Base-by-base conservation (phyloP, 345 rosid genomes). In the Eucalyptus grandis region DNA sequence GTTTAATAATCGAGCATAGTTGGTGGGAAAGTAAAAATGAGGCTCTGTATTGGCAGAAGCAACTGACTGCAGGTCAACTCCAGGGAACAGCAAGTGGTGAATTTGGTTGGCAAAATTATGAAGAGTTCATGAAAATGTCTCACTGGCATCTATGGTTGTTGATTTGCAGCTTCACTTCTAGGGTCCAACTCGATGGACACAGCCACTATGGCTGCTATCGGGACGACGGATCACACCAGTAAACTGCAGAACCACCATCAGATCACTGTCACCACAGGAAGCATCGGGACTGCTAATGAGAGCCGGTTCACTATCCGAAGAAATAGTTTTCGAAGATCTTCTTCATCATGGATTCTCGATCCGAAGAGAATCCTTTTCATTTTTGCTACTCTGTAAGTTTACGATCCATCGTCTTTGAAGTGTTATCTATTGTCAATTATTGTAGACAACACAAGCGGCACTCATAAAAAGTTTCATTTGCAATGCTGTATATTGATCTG, bases 311-410 rank as follows among this genome's bases (percentile, higher is more conserved):
- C 89, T 65, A 3, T 88, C 8, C 94, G 96, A 89, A 96, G 98
- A 86, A 95, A 95, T 86, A 95, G 96, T 90, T 93, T 96, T 92
- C 95, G 95, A 92, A 94, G 98, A 7, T 90, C 95, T 85, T 86
- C 94, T 27, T 47, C 91, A 43, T 90, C 94, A 72, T 95, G 98
- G 99, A 87, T 89, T 53, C 88, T 96, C 87, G 98, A 98, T 92
- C 99, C 99, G 16, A 97, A 93, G 94, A 96, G 96, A 93, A 91
- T 98, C 85, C 97, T 98, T 80, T 88, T 97, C 93, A 91, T 98
- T 88, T 98, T 98, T 62, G 99, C 99, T 86, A 95, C 98, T 37
- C 89, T 98, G 99, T 97, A 90, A 93, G 98, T 93, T 49, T n/a
- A 31, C 65, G 3, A 34, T 56, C 85, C 58, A 14, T 46, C 27